Base-by-base conservation (phyloP, 306 rosid genomes). In the Acmispon strigosus region DNA sequence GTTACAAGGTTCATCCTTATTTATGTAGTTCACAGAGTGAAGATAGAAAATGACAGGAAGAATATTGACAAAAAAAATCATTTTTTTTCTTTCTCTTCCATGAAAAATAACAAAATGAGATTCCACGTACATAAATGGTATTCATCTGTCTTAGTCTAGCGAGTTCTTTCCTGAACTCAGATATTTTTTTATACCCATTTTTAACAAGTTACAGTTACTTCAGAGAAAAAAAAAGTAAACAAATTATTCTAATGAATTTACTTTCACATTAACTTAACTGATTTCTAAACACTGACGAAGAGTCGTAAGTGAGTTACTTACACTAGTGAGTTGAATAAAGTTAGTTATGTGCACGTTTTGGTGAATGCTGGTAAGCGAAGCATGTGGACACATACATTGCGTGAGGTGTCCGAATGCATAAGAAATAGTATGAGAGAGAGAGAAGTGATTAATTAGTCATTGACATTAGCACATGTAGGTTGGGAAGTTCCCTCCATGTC, bases 291-390 rank as follows among this genome's bases (percentile, higher is more conserved):
- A 27, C 32, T 1, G 0, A 4, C 4, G 75, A 32, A 56, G 69
- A 70, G 11, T 65, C 50, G 66, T 2, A 62, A 72, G 79, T 79
- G 7, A 27, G 4, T 27, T 27, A 48, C 56, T 71, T 70, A 56
- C 62, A 72, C 3, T 15, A 10, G 39, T 55, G 58, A 59, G 16
- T 62, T 55, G 69, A 56, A 18, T 22, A 78, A 82, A 86, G 90
- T 80, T 80, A 80, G 89, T 81, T 82, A 87, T 76, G 88, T 85
- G 84, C 89, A 87, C 91, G 89, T 87, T 86, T 82, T 78, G 82
- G 82, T 73, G 87, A 85, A 77, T 73, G 81, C 57, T 49, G 76
- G 82, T 73, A 74, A 82, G 83, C 72, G 10, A 76, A 73, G 82
- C 78, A 82, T 80, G 84, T 76, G 87, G 82, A 66, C 81, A 78